Evolutionary conservation across 2,329 filamentous ascomycete genomes (phyloP).

Genomic region (Aspergillus versicolor): DNA sequence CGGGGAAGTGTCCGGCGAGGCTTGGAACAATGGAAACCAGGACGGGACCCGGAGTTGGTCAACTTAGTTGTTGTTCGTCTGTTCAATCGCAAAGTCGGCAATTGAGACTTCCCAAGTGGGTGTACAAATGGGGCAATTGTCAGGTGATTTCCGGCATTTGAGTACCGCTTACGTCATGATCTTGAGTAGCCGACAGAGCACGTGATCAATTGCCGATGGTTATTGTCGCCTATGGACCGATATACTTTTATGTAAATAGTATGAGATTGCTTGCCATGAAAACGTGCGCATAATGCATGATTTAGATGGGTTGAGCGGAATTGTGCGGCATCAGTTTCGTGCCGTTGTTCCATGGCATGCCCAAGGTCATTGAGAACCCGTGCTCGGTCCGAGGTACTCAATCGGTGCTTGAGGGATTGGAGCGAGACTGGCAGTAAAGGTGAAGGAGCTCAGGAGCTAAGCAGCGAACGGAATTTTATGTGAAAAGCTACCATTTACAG

Average conservation of each 20-base stretch:
- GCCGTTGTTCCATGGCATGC: not conserved
- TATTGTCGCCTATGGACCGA: not conserved
- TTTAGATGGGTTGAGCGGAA: not conserved
- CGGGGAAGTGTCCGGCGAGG: not conserved
- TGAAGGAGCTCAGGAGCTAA: not conserved
- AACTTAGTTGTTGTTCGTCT: not conserved
- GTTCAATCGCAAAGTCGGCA: not conserved
- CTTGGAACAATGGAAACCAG: not conserved
- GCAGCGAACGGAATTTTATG: not conserved
- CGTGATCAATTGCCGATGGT: conserved; percentile 5
- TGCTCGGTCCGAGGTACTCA: conserved; percentile 9
- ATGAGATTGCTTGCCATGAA: not conserved
- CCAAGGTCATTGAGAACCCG: not conserved
- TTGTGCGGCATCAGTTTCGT: not conserved
- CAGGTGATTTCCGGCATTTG: not conserved
- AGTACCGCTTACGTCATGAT: not conserved
- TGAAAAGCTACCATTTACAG: not conserved
- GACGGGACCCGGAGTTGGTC: not conserved
- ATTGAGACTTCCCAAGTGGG: conserved; percentile 1
- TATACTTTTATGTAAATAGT: not conserved
- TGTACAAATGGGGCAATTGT: not conserved
- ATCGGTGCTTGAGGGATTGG: not conserved
- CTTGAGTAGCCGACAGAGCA: not conserved
- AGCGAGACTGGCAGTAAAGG: not conserved
- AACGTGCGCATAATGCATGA: not conserved